Percentiles rank a stretch among this genome's conserved stretches.
Conservation (phyloP, 2,329 filamentous ascomycete genomes). For the Onygena corvina region DNA sequence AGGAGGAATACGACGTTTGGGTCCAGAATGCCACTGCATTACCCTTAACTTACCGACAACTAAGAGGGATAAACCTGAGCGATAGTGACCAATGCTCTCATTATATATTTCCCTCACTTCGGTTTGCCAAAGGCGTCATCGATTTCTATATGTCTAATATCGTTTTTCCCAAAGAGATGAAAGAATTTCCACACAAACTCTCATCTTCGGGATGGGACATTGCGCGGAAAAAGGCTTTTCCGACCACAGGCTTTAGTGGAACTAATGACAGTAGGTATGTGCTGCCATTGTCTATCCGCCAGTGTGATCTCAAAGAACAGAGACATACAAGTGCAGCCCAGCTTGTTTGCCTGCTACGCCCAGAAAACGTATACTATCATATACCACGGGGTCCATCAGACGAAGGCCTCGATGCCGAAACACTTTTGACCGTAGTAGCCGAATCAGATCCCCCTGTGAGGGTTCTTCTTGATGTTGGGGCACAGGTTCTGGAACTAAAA, state of each 20-base stretch:
- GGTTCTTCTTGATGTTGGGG: slow-evolving; percentile 56
- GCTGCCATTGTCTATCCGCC: slow-evolving; percentile 42
- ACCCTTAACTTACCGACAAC: slow-evolving; percentile 27
- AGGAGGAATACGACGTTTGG: slow-evolving; percentile 36
- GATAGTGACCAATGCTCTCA: slow-evolving; percentile 29
- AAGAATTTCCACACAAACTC: slow-evolving; percentile 49
- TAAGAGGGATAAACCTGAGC: slow-evolving; percentile 47
- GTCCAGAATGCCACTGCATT: slow-evolving; percentile 24
- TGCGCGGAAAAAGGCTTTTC: slow-evolving; percentile 35
- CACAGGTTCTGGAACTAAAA: slow-evolving; percentile 49
- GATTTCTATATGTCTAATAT: slow-evolving; percentile 49
- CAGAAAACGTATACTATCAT: slow-evolving; percentile 33
- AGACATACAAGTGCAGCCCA: slow-evolving; percentile 54
- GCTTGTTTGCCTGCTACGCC: slow-evolving; percentile 42
- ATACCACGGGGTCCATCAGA: slow-evolving; percentile 11
- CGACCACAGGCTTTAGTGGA: slow-evolving; percentile 52
- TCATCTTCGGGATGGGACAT: slow-evolving; percentile 55
- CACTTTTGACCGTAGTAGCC: slow-evolving; percentile 36
- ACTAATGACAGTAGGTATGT: slow-evolving; percentile 49
- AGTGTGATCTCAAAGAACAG: slow-evolving; percentile 42
- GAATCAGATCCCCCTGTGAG: slow-evolving; percentile 31
- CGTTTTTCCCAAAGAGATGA: slow-evolving; percentile 48
- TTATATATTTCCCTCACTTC: slow-evolving; percentile 14
- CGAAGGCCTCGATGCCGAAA: slow-evolving; percentile 26
- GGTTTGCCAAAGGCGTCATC: slow-evolving; percentile 25